Percentiles rank a stretch among this genome's conserved stretches.
These are phyloP conservation scores for Chamaenerion angustifolium DNA, from an alignment of 345 rosid genomes.

Conservation along the genomic window DNA sequence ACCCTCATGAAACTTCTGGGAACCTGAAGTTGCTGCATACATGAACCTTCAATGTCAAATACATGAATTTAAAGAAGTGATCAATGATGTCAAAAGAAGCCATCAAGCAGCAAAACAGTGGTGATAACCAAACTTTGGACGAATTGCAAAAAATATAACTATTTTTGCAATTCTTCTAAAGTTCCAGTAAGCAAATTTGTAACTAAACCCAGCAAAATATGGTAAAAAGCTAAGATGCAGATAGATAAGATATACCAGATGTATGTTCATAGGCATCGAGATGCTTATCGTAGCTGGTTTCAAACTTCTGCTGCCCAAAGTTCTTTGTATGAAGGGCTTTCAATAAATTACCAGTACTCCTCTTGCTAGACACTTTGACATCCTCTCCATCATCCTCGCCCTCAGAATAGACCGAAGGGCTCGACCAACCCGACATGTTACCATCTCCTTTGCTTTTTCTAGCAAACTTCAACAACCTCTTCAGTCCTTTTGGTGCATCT, in stretches of 20 bases:
- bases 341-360: constrained; percentile 29
- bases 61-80: background rate
- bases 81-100: no score
- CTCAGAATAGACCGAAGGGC: constrained; percentile 52
- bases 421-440: constrained; percentile 42
- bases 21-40: constrained; percentile 24
- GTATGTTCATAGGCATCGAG: constrained; percentile 19
- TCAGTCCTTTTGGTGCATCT: constrained; percentile 56
- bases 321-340: constrained; percentile 34
- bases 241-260: constrained; percentile 20
- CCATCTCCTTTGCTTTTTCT: constrained; percentile 57
- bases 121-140: no score
- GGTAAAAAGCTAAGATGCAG: background rate
- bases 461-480: constrained; percentile 57
- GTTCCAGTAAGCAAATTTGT: background rate
- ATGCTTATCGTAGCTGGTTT: constrained; percentile 16
- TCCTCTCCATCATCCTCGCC: constrained; percentile 55
- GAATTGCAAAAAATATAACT: no score
- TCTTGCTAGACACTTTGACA: constrained; percentile 28
- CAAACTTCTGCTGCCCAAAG: constrained; percentile 19
- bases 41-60: constrained; percentile 3
- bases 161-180: background rate
- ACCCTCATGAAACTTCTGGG: constrained; percentile 20
- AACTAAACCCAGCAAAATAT: background rate
- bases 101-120: no score